Conservation (phyloP, 768 basidiomycete species). For the Pleurotus tuber-regium region DNA sequence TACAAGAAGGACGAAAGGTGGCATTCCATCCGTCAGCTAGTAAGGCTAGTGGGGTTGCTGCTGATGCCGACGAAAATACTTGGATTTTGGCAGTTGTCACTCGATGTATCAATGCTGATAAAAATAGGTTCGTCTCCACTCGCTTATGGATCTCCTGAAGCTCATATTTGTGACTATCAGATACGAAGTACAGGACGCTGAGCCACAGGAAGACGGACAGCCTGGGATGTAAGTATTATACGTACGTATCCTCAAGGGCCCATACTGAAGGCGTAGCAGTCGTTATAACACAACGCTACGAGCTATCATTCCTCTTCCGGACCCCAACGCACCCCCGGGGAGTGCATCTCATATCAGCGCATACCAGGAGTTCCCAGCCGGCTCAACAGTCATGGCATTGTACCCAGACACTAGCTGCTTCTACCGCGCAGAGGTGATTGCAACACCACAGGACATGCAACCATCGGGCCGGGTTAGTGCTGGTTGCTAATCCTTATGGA, state of each 20-base stretch:
- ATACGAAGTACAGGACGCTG: constrained; percentile 85
- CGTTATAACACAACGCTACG: constrained; percentile 68
- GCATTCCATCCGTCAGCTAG: constrained; percentile 73
- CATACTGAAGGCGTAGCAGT: constrained; percentile 29
- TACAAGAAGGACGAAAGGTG: constrained; percentile 74
- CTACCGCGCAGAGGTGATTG: constrained; percentile 81
- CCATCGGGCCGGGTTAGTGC: constrained; percentile 33
- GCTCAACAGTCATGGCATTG: constrained; percentile 80
- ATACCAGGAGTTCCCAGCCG: constrained; percentile 69
- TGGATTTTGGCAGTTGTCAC: constrained; percentile 84
- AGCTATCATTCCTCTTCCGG: constrained; percentile 78
- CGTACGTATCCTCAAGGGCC: not conserved
- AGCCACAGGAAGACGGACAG: constrained; percentile 78
- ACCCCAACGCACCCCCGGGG: constrained; percentile 55
- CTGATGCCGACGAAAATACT: constrained; percentile 49
- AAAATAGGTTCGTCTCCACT: constrained; percentile 55
- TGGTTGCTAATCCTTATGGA: not conserved
- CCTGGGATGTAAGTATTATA: constrained; percentile 49
- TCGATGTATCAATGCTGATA: constrained; percentile 68
- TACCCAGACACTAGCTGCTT: constrained; percentile 92
- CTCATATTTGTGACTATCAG: no score
- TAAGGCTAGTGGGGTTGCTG: constrained; percentile 38
- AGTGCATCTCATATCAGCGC: constrained; percentile 63
- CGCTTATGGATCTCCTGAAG: no score
- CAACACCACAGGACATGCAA: constrained; percentile 52